Evolutionary conservation across 2,329 filamentous ascomycete species (phyloP).

Genomic region (Rachicladosporium sp.): DNA sequence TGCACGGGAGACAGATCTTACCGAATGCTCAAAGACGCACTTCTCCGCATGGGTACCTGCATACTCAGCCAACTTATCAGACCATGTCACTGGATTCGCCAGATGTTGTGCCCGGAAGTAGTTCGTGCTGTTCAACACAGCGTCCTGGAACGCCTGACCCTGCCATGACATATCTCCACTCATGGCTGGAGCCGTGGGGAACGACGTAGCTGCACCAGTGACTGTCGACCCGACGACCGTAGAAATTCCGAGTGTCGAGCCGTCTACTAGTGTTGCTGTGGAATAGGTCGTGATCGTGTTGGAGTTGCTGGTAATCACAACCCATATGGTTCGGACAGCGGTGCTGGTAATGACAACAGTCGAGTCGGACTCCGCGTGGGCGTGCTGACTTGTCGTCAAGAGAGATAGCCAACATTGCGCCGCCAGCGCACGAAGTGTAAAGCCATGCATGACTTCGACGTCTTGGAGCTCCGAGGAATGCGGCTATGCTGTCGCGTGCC

Average conservation of each 20-base stretch:
- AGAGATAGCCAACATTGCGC: conserved; percentile 7
- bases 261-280: conserved; percentile 4
- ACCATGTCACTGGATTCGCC: conserved; percentile 16
- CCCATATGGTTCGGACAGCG: conserved; percentile 7
- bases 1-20: conserved; percentile 4
- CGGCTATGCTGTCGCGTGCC: too few species aligned
- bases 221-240: not conserved
- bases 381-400: conserved; percentile 4
- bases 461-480: too few species aligned
- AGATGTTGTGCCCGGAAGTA: conserved; percentile 15
- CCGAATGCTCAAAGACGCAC: conserved; percentile 22
- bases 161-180: conserved; percentile 9
- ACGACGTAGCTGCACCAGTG: conserved; percentile 1
- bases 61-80: conserved; percentile 15
- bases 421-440: conserved; percentile 9
- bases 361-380: conserved; percentile 4
- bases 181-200: conserved; percentile 1
- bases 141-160: conserved; percentile 7
- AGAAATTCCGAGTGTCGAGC: conserved; percentile 2
- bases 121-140: conserved; percentile 23
- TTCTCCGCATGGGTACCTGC: conserved; percentile 16
- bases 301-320: conserved; percentile 11
- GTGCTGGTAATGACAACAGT: conserved; percentile 13
- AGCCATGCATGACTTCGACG: conserved; percentile 4
- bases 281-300: conserved; percentile 4